phyloP scores from a whole-genome alignment of 1,284 basidiomycete genomes.

The Blastosporella zonata region DNA sequence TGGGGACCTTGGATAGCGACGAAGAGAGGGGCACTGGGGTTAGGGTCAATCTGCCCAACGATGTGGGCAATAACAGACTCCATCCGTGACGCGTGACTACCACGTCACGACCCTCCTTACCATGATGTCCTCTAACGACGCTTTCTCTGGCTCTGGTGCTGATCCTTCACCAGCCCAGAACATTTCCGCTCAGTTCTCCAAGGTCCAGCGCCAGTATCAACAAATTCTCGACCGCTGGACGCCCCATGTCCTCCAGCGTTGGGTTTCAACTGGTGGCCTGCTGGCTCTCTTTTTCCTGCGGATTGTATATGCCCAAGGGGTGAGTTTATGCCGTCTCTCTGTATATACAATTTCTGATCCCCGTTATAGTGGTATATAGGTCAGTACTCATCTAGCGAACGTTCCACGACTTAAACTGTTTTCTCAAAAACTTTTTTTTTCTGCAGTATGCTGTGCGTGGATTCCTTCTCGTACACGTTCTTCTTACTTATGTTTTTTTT shows the following conservation, averaged over 20 bases:
- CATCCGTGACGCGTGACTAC: slow-evolving; percentile 19
- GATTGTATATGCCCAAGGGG: slow-evolving; percentile 88
- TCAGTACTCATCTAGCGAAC: slow-evolving; percentile 33
- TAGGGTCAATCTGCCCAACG: slow-evolving; percentile 30
- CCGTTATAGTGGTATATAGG: slow-evolving; percentile 85
- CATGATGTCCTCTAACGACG: slow-evolving; percentile 43
- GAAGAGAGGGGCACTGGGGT: slow-evolving; percentile 49
- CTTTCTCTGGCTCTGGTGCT: slow-evolving; percentile 41
- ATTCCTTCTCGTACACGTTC: not conserved
- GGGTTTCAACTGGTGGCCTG: slow-evolving; percentile 78
- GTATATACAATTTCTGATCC: slow-evolving; percentile 14
- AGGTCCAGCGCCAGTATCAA: slow-evolving; percentile 72
- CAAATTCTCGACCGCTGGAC: slow-evolving; percentile 87
- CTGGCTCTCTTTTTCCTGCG: slow-evolving; percentile 81
- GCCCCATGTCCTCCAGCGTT: slow-evolving; percentile 85
- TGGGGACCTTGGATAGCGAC: slow-evolving; percentile 88
- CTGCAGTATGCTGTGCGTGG: slow-evolving; percentile 65
- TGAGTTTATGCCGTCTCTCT: slow-evolving; percentile 43
- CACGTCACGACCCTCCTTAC: slow-evolving; percentile 19
- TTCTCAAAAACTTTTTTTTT: slow-evolving; percentile 7
- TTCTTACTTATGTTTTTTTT: not conserved
- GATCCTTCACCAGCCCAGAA: slow-evolving; percentile 51
- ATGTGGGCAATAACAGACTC: slow-evolving; percentile 37
- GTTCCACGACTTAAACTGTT: not conserved
- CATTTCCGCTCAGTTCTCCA: slow-evolving; percentile 45